phyloP scores from a whole-genome alignment of 2,329 filamentous ascomycete species.

The Nothomitra cinnamomea region DNA sequence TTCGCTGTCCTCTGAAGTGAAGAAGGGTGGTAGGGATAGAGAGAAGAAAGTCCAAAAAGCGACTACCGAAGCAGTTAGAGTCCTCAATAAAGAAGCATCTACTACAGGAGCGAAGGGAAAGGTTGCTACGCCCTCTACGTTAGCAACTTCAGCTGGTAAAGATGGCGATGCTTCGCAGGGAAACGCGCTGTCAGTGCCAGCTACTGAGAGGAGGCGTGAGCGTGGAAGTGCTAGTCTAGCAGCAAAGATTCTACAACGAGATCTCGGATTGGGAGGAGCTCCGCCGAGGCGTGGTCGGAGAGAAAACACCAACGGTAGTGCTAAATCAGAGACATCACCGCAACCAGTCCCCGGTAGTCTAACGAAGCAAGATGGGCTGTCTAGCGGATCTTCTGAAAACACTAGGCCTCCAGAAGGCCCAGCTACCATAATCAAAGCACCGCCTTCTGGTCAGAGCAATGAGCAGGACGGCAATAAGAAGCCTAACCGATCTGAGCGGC shows the following conservation, averaged over 20 bases:
- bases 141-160: conserved; percentile 16
- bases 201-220: conserved; percentile 33
- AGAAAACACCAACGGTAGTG: background rate
- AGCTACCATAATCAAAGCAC: background rate
- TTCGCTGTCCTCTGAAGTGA: background rate
- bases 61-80: conserved; percentile 44
- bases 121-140: conserved; percentile 11
- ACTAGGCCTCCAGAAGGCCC: background rate
- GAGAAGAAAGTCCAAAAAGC: conserved; percentile 32
- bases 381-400: background rate
- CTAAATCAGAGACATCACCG: background rate
- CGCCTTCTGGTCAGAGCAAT: background rate
- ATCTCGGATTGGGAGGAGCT: conserved; percentile 35
- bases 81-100: conserved; percentile 32
- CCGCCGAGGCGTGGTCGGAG: background rate
- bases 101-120: conserved; percentile 15
- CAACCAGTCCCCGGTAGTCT: background rate
- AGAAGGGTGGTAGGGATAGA: conserved; percentile 15
- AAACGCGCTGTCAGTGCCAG: conserved; percentile 16
- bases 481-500: background rate
- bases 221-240: conserved; percentile 35
- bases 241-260: conserved; percentile 43
- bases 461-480: background rate
- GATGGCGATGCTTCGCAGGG: conserved; percentile 22
- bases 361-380: background rate